Evolutionary conservation across 805 yeast species (phyloP), one percentile per base, ranked within the genome.

Genomic region (Candida insectorum): DNA sequence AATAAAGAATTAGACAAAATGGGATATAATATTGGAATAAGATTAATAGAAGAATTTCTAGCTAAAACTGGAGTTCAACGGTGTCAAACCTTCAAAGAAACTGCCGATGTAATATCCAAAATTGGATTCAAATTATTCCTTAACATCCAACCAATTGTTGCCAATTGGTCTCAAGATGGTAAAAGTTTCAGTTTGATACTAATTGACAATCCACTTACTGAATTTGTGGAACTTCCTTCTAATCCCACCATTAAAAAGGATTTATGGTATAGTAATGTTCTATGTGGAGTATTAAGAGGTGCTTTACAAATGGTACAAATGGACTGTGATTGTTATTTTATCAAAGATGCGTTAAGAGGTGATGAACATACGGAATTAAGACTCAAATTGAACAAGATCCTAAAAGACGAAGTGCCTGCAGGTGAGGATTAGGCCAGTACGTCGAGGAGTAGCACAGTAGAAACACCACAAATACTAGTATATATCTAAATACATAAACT

Each of bases 391-490:
- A 65, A 79, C 30, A 80, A 73, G 48, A 73, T 87, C 2, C 64
- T 91, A 46, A 87, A 84, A 52, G 98, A 93, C 54, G 98, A 93
- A 62, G 82, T 93, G 28, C 98, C 98, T 10, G 94, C 95, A 5
- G 98, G 97, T 16, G 97, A 93, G 58, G 96, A 89, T 44, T 82
- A 57, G 31, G 13, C 5, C 10, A n/a, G n/a, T n/a, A n/a, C n/a
- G n/a, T n/a, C n/a, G n/a, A n/a, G n/a, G n/a, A n/a, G n/a, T n/a
- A n/a, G n/a, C n/a, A n/a, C n/a, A n/a, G n/a, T n/a, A n/a, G n/a
- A n/a, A n/a, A n/a, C n/a, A n/a, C n/a, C n/a, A n/a, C n/a, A n/a
- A n/a, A n/a, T n/a, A n/a, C n/a, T n/a, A n/a, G n/a, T n/a, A n/a
- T n/a, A n/a, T n/a, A n/a, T n/a, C n/a, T n/a, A n/a, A n/a, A n/a